phyloP scores from a whole-genome alignment of 257 asterid species.

The Eustoma russellianum region DNA sequence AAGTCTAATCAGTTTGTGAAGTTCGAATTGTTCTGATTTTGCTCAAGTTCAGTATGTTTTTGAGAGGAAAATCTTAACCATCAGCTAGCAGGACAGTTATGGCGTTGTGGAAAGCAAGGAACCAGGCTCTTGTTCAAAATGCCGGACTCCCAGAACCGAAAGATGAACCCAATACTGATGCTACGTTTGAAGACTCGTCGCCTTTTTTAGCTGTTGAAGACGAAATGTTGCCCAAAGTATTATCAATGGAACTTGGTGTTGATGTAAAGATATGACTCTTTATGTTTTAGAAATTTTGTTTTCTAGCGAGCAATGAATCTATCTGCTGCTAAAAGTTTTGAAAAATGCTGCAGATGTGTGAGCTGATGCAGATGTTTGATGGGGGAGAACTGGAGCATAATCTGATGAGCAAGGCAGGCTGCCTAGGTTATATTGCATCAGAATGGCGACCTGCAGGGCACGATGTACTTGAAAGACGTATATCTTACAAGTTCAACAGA shows the following conservation, averaged over 20 bases:
- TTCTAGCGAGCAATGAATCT: no score
- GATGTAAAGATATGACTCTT: constrained; percentile 29
- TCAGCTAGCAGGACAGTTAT: constrained; percentile 52
- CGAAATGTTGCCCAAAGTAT: constrained; percentile 49
- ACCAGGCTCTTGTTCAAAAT: constrained; percentile 45
- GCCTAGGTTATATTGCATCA: constrained; percentile 52
- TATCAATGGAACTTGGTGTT: constrained; percentile 47
- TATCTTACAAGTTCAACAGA: constrained; percentile 60
- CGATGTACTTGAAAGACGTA: constrained; percentile 39
- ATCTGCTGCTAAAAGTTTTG: not conserved
- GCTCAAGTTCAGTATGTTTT: not conserved
- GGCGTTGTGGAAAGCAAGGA: constrained; percentile 86
- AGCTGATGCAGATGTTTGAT: constrained; percentile 59
- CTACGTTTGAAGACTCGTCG: constrained; percentile 34
- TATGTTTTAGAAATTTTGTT: no score
- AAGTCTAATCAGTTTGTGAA: not conserved
- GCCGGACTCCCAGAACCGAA: constrained; percentile 42
- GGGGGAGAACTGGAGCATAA: constrained; percentile 74
- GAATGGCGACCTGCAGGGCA: constrained; percentile 45
- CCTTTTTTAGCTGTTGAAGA: constrained; percentile 48
- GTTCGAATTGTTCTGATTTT: not conserved
- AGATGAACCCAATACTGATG: constrained; percentile 39
- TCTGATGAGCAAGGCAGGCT: constrained; percentile 75
- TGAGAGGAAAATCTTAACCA: not conserved
- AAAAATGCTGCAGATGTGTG: constrained; percentile 36